phyloP scores from a whole-genome alignment of 192 early-diverging fungal species.

The Coemansia sp. region DNA sequence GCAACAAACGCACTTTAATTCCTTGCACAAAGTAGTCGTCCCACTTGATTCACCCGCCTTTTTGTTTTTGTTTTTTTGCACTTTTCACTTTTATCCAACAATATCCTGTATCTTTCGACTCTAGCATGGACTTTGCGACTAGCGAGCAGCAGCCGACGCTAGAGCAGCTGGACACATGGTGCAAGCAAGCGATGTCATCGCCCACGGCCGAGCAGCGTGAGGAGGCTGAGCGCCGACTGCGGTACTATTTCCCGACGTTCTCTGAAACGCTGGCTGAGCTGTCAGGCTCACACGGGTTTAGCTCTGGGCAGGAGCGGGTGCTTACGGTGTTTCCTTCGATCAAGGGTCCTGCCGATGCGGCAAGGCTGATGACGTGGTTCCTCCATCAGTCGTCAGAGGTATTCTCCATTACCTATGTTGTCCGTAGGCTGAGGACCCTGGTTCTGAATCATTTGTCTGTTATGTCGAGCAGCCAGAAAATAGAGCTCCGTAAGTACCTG shows the following conservation, averaged over 20 bases:
- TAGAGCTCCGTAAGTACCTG: constrained; percentile 50
- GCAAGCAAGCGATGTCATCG: constrained; percentile 69
- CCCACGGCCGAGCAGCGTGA: constrained; percentile 60
- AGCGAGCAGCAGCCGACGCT: constrained; percentile 39
- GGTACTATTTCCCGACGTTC: constrained; percentile 84
- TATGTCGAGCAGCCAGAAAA: constrained; percentile 37
- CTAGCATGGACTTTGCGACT: constrained; percentile 13
- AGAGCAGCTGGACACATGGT: constrained; percentile 57
- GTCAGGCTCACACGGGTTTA: constrained; percentile 38
- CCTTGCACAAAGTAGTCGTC: background rate
- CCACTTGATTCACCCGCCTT: background rate
- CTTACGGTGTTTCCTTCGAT: constrained; percentile 52
- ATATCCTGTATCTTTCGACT: background rate
- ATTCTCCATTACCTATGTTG: constrained; percentile 48
- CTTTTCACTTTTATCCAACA: background rate
- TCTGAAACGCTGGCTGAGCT: constrained; percentile 59
- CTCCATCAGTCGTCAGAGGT: constrained; percentile 47
- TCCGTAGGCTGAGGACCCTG: constrained; percentile 44
- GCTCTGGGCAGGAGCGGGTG: constrained; percentile 40
- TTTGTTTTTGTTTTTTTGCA: background rate
- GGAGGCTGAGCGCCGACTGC: constrained; percentile 71
- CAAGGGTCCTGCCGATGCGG: constrained; percentile 54
- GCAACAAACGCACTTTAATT: background rate
- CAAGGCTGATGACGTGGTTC: constrained; percentile 53
- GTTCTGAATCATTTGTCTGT: constrained; percentile 54